Conservation (phyloP, 129 eudicot genomes). For the Flaveria brownii region DNA sequence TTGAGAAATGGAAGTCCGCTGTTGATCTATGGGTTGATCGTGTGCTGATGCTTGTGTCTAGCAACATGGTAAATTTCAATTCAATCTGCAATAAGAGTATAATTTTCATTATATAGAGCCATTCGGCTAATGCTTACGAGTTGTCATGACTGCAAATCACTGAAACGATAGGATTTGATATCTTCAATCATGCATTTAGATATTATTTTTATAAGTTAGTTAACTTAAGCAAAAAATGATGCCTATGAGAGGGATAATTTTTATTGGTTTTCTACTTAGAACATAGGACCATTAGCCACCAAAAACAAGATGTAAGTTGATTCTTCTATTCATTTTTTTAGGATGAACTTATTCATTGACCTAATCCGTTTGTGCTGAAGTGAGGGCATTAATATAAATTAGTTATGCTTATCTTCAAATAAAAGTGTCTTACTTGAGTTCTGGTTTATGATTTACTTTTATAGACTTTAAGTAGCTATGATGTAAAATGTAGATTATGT, state of each 20-base stretch:
- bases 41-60: conserved; percentile 50
- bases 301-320: not conserved
- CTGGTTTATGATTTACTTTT: not conserved
- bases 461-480: conserved; percentile 8
- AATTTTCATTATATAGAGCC: not conserved
- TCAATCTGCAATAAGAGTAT: not conserved
- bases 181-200: not conserved
- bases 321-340: not conserved
- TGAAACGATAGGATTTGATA: not conserved
- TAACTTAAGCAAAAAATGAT: not conserved
- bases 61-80: conserved; percentile 52
- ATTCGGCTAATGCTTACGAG: not conserved
- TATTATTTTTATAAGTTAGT: not conserved
- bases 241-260: not conserved
- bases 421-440: not conserved
- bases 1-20: conserved; percentile 62
- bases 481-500: not conserved
- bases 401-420: not conserved
- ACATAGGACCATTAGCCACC: not conserved
- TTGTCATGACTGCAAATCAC: too few relatives aligned
- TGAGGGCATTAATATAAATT: not conserved
- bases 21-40: conserved; percentile 76
- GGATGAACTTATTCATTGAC: not conserved
- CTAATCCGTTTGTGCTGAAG: not conserved
- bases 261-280: not conserved